Percentiles rank a stretch among this genome's conserved stretches.
These are phyloP conservation scores for Neoboletus brunneissimus DNA, from an alignment of 768 basidiomycete genomes.

Conservation along the genomic window DNA sequence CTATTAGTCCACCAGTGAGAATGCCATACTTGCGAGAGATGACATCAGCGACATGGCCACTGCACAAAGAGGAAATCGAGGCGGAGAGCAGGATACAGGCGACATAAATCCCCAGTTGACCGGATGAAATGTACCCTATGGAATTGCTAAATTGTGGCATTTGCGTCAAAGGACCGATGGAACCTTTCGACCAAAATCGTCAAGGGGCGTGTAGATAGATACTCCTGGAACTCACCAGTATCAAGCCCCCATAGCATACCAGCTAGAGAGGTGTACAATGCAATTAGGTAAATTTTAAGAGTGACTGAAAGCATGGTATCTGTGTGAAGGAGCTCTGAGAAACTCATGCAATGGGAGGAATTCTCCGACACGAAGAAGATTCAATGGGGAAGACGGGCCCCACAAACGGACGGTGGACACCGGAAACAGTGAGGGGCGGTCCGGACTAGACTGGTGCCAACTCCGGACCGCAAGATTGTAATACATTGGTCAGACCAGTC, in stretches of 20 bases:
- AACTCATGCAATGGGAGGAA: not conserved
- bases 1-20: conserved; percentile 40
- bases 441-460: not conserved
- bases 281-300: conserved; percentile 26
- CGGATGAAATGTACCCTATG: conserved; percentile 37
- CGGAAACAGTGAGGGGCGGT: not conserved
- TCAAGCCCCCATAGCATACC: conserved; percentile 34
- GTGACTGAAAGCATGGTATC: conserved; percentile 13
- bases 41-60: conserved; percentile 44
- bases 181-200: conserved; percentile 15
- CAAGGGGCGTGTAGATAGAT: not conserved
- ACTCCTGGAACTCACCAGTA: conserved; percentile 18
- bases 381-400: not conserved
- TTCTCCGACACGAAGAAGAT: not conserved
- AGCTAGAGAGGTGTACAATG: conserved; percentile 24
- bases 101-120: conserved; percentile 43
- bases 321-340: not conserved
- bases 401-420: not conserved
- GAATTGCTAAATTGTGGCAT: conserved; percentile 43
- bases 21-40: conserved; percentile 48
- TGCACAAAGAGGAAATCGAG: conserved; percentile 36
- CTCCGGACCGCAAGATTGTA: not conserved
- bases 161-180: conserved; percentile 45
- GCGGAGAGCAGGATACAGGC: conserved; percentile 44
- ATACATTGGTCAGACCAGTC: not conserved